phyloP scores from a whole-genome alignment of 176 grass and related monocot genomes.

The Saccharum spontaneum region DNA sequence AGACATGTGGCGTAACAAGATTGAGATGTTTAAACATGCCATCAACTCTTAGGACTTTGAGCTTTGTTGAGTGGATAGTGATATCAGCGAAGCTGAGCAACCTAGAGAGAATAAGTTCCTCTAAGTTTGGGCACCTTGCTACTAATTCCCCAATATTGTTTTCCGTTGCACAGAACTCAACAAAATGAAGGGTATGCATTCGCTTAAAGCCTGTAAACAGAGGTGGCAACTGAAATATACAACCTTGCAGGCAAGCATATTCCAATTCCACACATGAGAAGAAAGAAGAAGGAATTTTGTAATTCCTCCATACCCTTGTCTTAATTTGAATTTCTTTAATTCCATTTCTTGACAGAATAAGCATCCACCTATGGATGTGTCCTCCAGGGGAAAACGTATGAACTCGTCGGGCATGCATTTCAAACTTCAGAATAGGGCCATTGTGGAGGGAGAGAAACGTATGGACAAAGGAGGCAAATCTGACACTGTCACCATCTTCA shows the following conservation, averaged over 20 bases:
- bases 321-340: conserved; percentile 26
- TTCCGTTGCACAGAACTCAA: background rate
- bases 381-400: conserved; percentile 27
- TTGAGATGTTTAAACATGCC: conserved; percentile 37
- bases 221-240: conserved; percentile 1
- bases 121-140: conserved; percentile 37
- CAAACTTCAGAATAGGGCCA: conserved; percentile 48
- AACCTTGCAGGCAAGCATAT: conserved; percentile 19
- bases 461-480: conserved; percentile 12
- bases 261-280: conserved; percentile 35
- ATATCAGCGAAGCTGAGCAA: conserved; percentile 24
- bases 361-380: conserved; percentile 43
- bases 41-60: conserved; percentile 33
- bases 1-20: conserved; percentile 40
- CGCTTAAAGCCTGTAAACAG: conserved; percentile 40
- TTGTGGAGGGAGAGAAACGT: conserved; percentile 33
- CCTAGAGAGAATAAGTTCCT: conserved; percentile 27
- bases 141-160: conserved; percentile 47
- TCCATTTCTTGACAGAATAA: conserved; percentile 60
- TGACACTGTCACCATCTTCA: background rate
- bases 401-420: conserved; percentile 1
- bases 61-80: conserved; percentile 48
- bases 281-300: conserved; percentile 42
- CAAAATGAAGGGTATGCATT: conserved; percentile 37
- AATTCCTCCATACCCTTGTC: background rate